These are phyloP conservation scores for Fraxinus baroniana DNA, from an alignment of 305 asterid genomes.

Conservation along the genomic window DNA sequence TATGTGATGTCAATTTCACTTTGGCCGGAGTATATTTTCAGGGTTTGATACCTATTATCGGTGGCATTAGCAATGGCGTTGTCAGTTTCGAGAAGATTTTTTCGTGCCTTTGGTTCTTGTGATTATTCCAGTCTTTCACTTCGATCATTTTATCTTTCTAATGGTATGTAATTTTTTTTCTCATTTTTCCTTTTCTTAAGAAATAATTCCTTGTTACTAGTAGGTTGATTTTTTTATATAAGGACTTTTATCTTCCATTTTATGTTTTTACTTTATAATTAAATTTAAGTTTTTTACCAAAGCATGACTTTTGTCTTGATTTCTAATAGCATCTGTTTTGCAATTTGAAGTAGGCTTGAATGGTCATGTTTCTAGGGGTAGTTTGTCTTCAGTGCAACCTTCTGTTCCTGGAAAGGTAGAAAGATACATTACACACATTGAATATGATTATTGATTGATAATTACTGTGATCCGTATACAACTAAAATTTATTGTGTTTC, in stretches of 20 bases:
- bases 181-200: neutral
- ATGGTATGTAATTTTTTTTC: constrained; percentile 35
- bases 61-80: constrained; percentile 46
- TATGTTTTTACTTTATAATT: neutral
- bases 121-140: constrained; percentile 24
- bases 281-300: neutral
- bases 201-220: neutral
- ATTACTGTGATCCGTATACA: neutral
- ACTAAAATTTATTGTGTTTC: neutral
- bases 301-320: neutral
- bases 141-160: constrained; percentile 24
- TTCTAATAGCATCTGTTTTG: neutral
- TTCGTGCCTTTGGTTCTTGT: constrained; percentile 45
- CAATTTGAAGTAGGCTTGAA: constrained; percentile 29
- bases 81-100: constrained; percentile 49
- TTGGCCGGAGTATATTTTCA: constrained; percentile 20
- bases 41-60: constrained; percentile 6
- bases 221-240: neutral
- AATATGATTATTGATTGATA: neutral
- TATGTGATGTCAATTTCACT: neutral
- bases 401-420: constrained; percentile 38
- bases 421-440: neutral
- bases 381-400: constrained; percentile 28
- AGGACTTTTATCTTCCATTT: neutral
- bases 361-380: constrained; percentile 25